Percentiles rank a stretch among this genome's conserved stretches.
phyloP scores from a whole-genome alignment of 1,284 basidiomycete genomes.

The Wallemia hederae region DNA sequence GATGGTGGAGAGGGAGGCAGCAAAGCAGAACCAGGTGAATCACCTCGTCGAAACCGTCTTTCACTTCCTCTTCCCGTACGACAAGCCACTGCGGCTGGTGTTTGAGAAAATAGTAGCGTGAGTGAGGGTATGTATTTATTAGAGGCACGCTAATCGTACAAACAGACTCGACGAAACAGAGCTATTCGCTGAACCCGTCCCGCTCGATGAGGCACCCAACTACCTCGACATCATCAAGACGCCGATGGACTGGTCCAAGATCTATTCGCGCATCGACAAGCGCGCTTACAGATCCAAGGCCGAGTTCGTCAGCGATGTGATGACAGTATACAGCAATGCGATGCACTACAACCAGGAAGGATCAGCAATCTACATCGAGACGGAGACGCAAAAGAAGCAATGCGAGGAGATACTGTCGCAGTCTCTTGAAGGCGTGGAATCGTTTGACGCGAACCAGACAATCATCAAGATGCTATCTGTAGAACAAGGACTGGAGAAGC shows the following conservation, averaged over 20 bases:
- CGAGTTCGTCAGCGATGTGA: constrained; percentile 23
- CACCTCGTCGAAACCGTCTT: constrained; percentile 38
- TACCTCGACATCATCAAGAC: constrained; percentile 62
- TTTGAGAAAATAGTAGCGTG: constrained; percentile 44
- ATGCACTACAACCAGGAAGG: neutral
- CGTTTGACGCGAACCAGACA: neutral
- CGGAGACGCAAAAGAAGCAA: neutral
- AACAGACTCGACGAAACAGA: constrained; percentile 39
- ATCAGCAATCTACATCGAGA: neutral
- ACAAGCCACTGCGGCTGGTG: constrained; percentile 28
- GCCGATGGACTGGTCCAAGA: constrained; percentile 69
- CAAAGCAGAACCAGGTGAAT: constrained; percentile 46
- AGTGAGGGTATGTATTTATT: constrained; percentile 11
- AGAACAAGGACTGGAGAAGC: neutral
- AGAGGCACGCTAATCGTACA: constrained; percentile 4
- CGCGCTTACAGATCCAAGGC: constrained; percentile 47
- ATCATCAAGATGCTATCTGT: neutral
- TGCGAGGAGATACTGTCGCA: neutral
- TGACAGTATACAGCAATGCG: neutral
- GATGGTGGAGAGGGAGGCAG: constrained; percentile 49
- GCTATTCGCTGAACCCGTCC: constrained; percentile 57
- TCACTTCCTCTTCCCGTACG: constrained; percentile 34
- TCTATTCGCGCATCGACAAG: constrained; percentile 45
- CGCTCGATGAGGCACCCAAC: constrained; percentile 48
- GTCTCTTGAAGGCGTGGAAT: neutral